Evolutionary conservation across 805 yeast species (phyloP), one percentile per base, ranked within the genome.

Genomic region (Suhomyces emberorum): DNA sequence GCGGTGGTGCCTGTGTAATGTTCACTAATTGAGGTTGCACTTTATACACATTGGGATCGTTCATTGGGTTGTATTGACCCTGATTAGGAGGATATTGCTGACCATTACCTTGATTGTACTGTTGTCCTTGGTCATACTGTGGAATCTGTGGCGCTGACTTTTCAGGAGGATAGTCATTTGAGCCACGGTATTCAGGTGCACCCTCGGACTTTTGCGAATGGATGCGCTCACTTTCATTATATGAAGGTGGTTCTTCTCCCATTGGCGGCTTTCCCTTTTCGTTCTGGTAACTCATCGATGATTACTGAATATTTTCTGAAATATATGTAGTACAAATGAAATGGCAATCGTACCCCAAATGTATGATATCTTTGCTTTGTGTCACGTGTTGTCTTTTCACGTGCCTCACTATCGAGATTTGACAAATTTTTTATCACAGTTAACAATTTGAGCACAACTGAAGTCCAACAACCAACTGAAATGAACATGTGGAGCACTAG

Each of bases 1-100:
- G 52, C 12, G 67, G 65, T 19, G 61, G 59, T 3, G 71, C 63
- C 35, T 49, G 52, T 1, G 65, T 47, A 16, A 67, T 67, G 44
- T 67, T 61, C n/a, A 63, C 65, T 37, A 47, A 39, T 19, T 47
- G 59, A 7, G 70, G 67, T 4, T 59, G 44, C 4, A 65, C 59
- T 22, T 49, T 49, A 31, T 55, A 55, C 4, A 54, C 60, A 34
- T 56, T 52, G 4, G 60, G 61, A 25, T 34, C 37, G n/a, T 34
- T 30, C 29, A 18, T 10, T 6, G 32, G 36, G 21, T 39, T 25
- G 27, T 24, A 30, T 11, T 14, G 27, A 5, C 26, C 26, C 5
- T 7, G 5, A 8, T 23, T 20, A 9, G 22, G 26, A 23, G 26
- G 26, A n/a, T n/a, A n/a, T n/a, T n/a, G n/a, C 26, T 23, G 26